Evolutionary conservation across 2,329 filamentous ascomycete species (phyloP), one percentile per base, ranked within the genome.

Genomic region (Plectosphaerella plurivora): DNA sequence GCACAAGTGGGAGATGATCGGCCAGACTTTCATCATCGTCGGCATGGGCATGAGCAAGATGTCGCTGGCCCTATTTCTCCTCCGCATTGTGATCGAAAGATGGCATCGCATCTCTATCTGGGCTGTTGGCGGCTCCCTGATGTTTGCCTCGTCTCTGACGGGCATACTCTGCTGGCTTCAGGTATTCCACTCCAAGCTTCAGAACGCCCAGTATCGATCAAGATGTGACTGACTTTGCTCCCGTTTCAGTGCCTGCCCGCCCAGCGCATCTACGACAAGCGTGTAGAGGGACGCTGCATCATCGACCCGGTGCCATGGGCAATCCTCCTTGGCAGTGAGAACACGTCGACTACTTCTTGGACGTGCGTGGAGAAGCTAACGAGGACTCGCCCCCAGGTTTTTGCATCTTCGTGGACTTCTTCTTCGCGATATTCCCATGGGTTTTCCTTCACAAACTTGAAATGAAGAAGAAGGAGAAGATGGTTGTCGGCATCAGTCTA

Each of bases 391-490:
- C 3, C 22, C 14, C 18, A 51, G 50, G 44, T 16, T 28, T 42
- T 2, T 47, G 36, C 10, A 60, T 69, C 1, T 51, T 67, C 5
- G 59, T 62, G 44, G 70, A 73, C 52, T 69, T 72, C 47, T 68
- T 69, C 45, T 71, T 68, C 12, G 69, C 68, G 36, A 52, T 63
- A 0, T 70, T 75, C 5, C 73, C 73, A 0, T 75, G 73, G 70
- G 60, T 73, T 4, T 67, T 75, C 10, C 66, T 73, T 20, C 73
- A 70, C 70, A 54, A 55, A 2, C 52, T 74, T 49, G 64, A 72
- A 45, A 74, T 66, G 47, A 60, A 64, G 9, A 63, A 52, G 4
- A 59, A 63, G 0, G 63, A 71, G 24, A 73, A 73, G 60, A 57
- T 72, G 5, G 68, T 65, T 25, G 64, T 73, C 47, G 68, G 63